Evolutionary conservation across 208 protist species (phyloP), one percentile per base, ranked within the genome.

Genomic region (Angomonas deanei): DNA sequence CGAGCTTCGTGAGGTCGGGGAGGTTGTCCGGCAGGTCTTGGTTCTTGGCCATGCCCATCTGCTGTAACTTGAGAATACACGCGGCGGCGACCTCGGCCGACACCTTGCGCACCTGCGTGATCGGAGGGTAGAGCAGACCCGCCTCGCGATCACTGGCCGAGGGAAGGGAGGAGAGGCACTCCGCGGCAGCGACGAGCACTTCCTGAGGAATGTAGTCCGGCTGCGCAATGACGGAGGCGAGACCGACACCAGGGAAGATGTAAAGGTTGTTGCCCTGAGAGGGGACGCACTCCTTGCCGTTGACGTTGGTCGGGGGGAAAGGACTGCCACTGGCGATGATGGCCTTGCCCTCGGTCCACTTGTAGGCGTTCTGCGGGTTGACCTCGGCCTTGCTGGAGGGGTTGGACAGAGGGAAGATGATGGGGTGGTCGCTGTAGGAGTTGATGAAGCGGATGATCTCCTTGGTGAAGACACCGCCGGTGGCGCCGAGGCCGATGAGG

Each of bases 241-340:
- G 86, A 46, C 93, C 97, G 26, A 99, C 54, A 42, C 96, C 97
- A 21, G 96, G 96, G 83, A 98, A 98, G 52, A 98, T 84, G 72
- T 96, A 96, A 38, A 98, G 88, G 82, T 99, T 99, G 83, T 99
- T 99, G 39, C 94, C 96, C 81, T 99, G 98, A 42, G 91, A 89
- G 23, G 95, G 91, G 27, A 68, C 53, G 36, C 91, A 61, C 5
- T 74, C 86, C 54, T 87, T 86, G 58, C 92, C 96, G 42, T 97
- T 68, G n/a, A 30, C 50, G 8, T 70, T 75, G n/a, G 94, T 90
- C 24, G 84, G 74, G 5, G 82, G 79, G 78, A 99, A 99, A 39
- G 98, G 98, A 56, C 87, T 97, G 56, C 98, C 98, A 27, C 85
- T 91, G 30, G 97, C 98, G 72, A 99, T 96, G 70, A 99, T 86